phyloP scores from a whole-genome alignment of 2,329 filamentous ascomycete species.

The Penicillium sp. region DNA sequence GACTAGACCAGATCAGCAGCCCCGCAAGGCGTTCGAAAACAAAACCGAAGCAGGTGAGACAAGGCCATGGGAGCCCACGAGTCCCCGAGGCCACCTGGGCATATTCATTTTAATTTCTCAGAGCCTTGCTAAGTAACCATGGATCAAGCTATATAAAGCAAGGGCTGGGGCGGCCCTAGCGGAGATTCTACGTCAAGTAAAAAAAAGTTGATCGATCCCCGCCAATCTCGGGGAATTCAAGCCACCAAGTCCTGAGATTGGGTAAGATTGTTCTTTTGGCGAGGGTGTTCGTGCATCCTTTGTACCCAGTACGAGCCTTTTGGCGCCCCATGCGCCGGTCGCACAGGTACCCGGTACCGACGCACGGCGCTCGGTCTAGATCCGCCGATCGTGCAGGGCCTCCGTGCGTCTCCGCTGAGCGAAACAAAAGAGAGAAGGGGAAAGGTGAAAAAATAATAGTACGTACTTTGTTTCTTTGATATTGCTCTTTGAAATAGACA shows the following conservation, averaged over 20 bases:
- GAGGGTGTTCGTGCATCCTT: not conserved
- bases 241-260: not conserved
- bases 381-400: slow-evolving; percentile 19
- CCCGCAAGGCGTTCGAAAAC: not conserved
- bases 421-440: not conserved
- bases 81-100: not conserved
- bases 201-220: not conserved
- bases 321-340: not conserved
- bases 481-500: not conserved
- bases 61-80: not conserved
- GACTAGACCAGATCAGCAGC: slow-evolving; percentile 2
- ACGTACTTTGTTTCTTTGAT: not conserved
- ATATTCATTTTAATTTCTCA: not conserved
- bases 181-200: not conserved
- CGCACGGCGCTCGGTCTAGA: slow-evolving; percentile 20
- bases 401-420: slow-evolving; percentile 9
- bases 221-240: not conserved
- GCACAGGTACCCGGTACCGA: not conserved
- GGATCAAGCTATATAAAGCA: not conserved
- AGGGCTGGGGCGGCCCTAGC: not conserved
- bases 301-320: not conserved
- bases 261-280: not conserved
- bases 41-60: not conserved
- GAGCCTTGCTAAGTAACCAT: not conserved
- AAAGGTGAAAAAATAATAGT: not conserved